phyloP scores from a whole-genome alignment of 768 basidiomycete species.

The Rhodosporidiobolus sp. region DNA sequence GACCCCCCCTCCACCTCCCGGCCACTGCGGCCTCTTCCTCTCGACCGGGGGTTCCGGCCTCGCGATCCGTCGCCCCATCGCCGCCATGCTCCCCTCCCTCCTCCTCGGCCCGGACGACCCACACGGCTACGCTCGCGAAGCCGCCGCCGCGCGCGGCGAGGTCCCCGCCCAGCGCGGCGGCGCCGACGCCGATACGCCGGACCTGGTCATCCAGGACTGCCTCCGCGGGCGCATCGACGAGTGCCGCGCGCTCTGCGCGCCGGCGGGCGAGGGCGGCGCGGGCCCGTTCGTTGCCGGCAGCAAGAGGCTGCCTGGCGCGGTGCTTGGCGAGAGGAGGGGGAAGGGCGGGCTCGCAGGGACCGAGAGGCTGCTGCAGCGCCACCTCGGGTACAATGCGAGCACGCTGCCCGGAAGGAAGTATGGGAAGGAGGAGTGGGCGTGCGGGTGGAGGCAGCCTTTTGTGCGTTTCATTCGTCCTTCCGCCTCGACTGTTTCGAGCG shows the following conservation, averaged over 20 bases:
- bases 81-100: conserved; percentile 13
- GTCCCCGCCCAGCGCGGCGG: conserved; percentile 1
- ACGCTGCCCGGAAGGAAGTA: conserved; percentile 29
- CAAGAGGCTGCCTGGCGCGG: background rate
- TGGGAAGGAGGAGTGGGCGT: conserved; percentile 32
- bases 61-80: conserved; percentile 17
- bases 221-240: conserved; percentile 9
- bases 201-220: conserved; percentile 33
- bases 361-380: conserved; percentile 18
- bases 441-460: conserved; percentile 31
- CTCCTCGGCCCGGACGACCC: conserved; percentile 15
- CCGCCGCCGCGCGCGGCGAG: conserved; percentile 11
- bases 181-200: conserved; percentile 30
- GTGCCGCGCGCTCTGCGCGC: conserved; percentile 15
- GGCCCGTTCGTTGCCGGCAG: background rate
- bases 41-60: conserved; percentile 27
- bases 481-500: rapidly evolving
- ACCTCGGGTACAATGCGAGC: conserved; percentile 24
- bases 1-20: background rate
- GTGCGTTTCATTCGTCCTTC: background rate
- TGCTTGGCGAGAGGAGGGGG: conserved; percentile 14
- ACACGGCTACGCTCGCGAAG: conserved; percentile 11
- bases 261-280: background rate
- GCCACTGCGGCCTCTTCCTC: conserved; percentile 30
- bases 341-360: conserved; percentile 29